Percentiles rank a stretch among this genome's conserved stretches.
phyloP scores from a whole-genome alignment of 2,329 filamentous ascomycete species.

The Aschersonia sp. region DNA sequence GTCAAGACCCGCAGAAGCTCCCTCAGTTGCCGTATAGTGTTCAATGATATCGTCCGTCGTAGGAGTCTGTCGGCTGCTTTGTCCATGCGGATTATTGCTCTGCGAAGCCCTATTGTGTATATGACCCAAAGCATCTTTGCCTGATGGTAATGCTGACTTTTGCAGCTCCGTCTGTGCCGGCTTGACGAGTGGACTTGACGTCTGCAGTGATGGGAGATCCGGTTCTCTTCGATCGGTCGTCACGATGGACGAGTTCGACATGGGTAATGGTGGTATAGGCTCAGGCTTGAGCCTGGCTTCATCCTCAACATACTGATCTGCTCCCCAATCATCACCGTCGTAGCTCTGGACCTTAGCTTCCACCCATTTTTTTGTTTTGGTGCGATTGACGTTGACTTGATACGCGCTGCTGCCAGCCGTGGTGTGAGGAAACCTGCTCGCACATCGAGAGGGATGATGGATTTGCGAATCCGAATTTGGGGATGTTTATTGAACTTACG shows the following conservation, averaged over 20 bases:
- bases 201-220: constrained; percentile 4
- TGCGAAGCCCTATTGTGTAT: too few relatives aligned
- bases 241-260: neutral
- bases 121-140: too few relatives aligned
- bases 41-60: too few relatives aligned
- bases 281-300: constrained; percentile 28
- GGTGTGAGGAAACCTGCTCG: constrained; percentile 15
- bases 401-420: constrained; percentile 32
- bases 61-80: too few relatives aligned
- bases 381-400: constrained; percentile 73
- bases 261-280: constrained; percentile 10
- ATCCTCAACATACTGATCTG: constrained; percentile 49
- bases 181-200: constrained; percentile 1
- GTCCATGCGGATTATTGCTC: too few relatives aligned
- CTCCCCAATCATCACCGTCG: constrained; percentile 89
- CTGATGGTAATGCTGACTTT: neutral
- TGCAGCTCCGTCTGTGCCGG: neutral
- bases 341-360: constrained; percentile 78
- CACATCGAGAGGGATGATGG: neutral
- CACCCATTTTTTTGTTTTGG: constrained; percentile 90
- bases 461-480: neutral
- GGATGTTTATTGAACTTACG: too few relatives aligned
- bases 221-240: neutral
- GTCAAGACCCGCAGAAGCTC: too few relatives aligned
- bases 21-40: too few relatives aligned